Evolutionary conservation across 2,329 filamentous ascomycete species (phyloP), one percentile per base, ranked within the genome.

Genomic region (Xylariaceae sp.): DNA sequence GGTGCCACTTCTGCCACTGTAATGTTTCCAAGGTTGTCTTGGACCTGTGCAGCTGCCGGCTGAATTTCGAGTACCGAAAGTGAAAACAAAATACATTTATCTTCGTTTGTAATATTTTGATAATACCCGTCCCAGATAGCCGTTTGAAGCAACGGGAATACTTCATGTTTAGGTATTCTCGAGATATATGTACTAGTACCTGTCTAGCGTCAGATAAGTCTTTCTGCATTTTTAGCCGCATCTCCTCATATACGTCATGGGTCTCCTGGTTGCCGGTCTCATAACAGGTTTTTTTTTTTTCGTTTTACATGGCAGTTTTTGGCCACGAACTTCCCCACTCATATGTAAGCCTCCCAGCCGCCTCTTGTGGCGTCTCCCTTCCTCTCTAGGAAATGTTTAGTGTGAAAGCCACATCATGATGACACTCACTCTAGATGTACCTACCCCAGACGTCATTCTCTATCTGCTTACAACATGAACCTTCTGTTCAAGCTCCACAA

Each of bases 161-260:
- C n/a, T n/a, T n/a, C n/a, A n/a, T n/a, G n/a, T n/a, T n/a, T n/a
- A n/a, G n/a, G n/a, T n/a, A n/a, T 40, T 48, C 45, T 44, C 48
- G 40, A 37, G 32, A 12, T 10, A 29, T 29, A 29, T 10, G 23
- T 26, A 26, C 9, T 26, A 26, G 23, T 26, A 26, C 23, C 23
- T 26, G 23, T 26, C 23, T 4, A 26, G 9, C 23, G 23, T 26
- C 23, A 4, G 23, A 26, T 4, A 26, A 26, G 23, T 26, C 32
- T 37, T 37, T 14, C 3, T 14, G 32, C 42, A n/a, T n/a, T n/a
- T 56, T 54, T 57, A 59, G 56, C 54, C 59, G 59, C 56, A 59
- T 59, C 53, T 21, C 20, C 43, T 7, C 51, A 43, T 21, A 29
- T 62, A 57, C 60, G 60, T 60, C 60, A 62, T 62, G 19, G 32